phyloP scores from a whole-genome alignment of 148 eudicot species.

The Polygonum maritimum region DNA sequence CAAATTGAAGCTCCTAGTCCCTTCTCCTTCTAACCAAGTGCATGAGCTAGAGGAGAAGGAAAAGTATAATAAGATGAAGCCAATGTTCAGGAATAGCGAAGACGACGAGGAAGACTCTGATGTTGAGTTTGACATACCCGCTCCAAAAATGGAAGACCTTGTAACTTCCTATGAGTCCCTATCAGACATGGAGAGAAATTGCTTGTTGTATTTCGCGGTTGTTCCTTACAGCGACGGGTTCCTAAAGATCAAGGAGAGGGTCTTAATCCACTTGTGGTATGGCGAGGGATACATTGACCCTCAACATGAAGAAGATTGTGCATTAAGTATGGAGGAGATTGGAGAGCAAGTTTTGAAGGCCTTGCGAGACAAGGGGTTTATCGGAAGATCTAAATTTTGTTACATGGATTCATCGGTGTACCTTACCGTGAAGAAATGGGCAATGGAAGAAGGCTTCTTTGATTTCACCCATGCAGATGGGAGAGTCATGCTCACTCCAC shows the following conservation, averaged over 20 bases:
- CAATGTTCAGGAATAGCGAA: too few species aligned
- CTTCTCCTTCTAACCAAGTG: neutral
- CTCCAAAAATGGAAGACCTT: neutral
- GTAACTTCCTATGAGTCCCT: neutral
- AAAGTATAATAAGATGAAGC: neutral
- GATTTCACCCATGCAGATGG: neutral
- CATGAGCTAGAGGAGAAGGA: neutral
- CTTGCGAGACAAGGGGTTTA: neutral
- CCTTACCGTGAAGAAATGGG: neutral
- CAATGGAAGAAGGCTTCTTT: neutral
- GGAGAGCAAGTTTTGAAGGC: neutral
- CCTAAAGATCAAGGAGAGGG: conserved; percentile 15
- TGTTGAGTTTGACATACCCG: neutral
- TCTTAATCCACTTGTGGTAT: conserved; percentile 35
- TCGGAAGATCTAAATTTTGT: neutral
- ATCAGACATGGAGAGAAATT: neutral
- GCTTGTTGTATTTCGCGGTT: neutral
- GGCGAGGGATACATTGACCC: conserved; percentile 30
- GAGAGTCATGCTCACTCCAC: neutral
- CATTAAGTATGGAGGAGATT: neutral
- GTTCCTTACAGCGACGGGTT: neutral
- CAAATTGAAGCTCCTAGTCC: neutral
- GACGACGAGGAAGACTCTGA: neutral
- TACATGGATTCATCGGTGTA: neutral
- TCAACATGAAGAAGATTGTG: neutral